phyloP scores from a whole-genome alignment of 108 stramenopile genomes.

The Skeletonema menzelii region DNA sequence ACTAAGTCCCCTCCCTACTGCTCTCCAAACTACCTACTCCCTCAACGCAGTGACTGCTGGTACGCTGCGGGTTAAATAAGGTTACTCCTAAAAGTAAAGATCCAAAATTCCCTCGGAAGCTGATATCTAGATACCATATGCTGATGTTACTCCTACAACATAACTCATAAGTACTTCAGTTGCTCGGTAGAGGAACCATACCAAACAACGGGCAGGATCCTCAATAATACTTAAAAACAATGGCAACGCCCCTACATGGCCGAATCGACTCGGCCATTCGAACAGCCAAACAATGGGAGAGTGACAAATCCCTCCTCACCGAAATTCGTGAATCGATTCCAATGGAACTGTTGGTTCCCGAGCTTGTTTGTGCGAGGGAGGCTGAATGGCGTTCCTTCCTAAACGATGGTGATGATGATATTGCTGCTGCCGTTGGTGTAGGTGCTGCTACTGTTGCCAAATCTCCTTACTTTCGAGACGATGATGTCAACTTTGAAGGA shows the following conservation, averaged over 20 bases:
- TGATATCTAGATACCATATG: no score
- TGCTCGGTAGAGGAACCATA: no score
- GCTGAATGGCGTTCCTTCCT: slow-evolving; percentile 20
- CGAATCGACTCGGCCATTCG: slow-evolving; percentile 43
- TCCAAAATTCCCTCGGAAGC: no score
- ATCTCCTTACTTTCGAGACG: slow-evolving; percentile 22
- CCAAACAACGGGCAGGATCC: no score
- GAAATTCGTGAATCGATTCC: slow-evolving; percentile 65
- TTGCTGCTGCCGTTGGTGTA: neutral
- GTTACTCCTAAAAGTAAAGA: no score
- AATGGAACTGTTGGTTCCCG: slow-evolving; percentile 44
- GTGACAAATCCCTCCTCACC: slow-evolving; percentile 41
- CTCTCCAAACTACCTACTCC: no score
- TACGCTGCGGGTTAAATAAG: no score
- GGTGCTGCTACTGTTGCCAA: neutral
- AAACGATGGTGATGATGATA: neutral
- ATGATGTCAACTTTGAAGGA: slow-evolving; percentile 46
- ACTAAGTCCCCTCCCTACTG: no score
- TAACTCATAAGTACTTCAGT: no score
- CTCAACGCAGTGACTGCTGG: no score
- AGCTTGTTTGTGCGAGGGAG: slow-evolving; percentile 27
- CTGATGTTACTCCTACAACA: no score
- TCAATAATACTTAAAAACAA: neutral
- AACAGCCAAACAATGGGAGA: slow-evolving; percentile 74
- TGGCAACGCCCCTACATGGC: slow-evolving; percentile 28